These are phyloP conservation scores for Tephrocybe rancida DNA, from an alignment of 768 basidiomycete genomes.

Conservation along the genomic window DNA sequence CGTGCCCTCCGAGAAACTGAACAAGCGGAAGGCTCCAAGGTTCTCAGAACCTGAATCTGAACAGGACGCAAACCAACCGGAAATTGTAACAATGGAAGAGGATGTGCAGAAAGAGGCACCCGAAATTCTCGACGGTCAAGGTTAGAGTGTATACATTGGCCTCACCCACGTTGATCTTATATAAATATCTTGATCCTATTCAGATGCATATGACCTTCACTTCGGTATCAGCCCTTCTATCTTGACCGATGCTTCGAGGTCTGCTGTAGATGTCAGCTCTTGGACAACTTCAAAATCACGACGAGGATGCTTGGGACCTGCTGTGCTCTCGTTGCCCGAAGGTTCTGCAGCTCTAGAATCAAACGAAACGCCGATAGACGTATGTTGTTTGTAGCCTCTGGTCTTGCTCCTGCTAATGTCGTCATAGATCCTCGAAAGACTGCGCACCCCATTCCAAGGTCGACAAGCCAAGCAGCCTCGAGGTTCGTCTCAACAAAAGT, in stretches of 20 bases:
- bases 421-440: conserved; percentile 55
- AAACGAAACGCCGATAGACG: conserved; percentile 34
- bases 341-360: conserved; percentile 30
- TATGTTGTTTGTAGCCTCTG: conserved; percentile 10
- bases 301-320: conserved; percentile 60
- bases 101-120: conserved; percentile 24
- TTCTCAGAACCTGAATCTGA: conserved; percentile 28
- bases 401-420: conserved; percentile 2
- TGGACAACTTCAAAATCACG: conserved; percentile 59
- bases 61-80: conserved; percentile 4
- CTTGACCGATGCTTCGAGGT: conserved; percentile 51
- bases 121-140: conserved; percentile 28
- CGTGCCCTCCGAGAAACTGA: conserved; percentile 60
- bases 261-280: conserved; percentile 51
- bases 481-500: conserved; percentile 37
- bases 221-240: conserved; percentile 64
- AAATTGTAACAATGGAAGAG: conserved; percentile 14
- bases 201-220: conserved; percentile 69
- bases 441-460: conserved; percentile 55
- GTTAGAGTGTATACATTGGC: conserved; percentile 17
- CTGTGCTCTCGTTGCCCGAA: conserved; percentile 51
- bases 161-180: neutral
- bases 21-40: conserved; percentile 57
- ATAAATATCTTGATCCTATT: neutral
- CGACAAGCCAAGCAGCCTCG: conserved; percentile 54